Percentiles rank a stretch among this genome's conserved stretches.
Evolutionary conservation across 345 rosid genomes (phyloP).

Genomic region (Schrenkiella parvula): DNA sequence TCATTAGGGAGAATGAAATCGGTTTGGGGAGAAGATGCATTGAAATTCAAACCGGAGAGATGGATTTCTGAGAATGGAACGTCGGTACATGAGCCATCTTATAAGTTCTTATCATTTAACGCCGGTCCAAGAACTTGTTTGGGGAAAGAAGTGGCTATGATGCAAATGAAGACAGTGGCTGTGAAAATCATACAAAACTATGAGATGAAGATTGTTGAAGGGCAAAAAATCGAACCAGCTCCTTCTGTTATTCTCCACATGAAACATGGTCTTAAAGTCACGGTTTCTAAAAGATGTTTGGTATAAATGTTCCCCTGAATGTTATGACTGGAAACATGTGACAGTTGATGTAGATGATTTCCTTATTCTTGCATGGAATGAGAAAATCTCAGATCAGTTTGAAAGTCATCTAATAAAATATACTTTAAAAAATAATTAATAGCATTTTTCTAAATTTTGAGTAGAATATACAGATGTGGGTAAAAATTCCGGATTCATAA

Average conservation of each 20-base stretch:
- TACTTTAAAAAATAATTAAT: not conserved
- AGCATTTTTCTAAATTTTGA: not conserved
- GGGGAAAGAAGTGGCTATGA: constrained; percentile 56
- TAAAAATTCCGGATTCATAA: not conserved
- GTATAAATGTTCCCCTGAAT: too few species aligned
- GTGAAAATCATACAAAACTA: constrained; percentile 40
- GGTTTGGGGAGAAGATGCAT: constrained; percentile 46
- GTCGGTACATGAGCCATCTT: constrained; percentile 38
- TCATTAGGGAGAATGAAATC: constrained; percentile 41
- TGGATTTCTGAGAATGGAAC: constrained; percentile 39
- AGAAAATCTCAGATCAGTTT: not conserved
- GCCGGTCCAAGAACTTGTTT: constrained; percentile 66
- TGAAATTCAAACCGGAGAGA: constrained; percentile 43
- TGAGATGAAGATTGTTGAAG: constrained; percentile 39
- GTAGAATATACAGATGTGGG: not conserved
- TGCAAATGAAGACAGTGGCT: constrained; percentile 51
- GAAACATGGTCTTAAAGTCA: constrained; percentile 47
- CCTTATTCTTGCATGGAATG: not conserved
- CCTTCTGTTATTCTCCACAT: constrained; percentile 44
- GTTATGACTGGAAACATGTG: not conserved
- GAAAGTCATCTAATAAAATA: not conserved
- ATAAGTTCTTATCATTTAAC: constrained; percentile 56
- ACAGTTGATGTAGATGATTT: constrained; percentile 1
- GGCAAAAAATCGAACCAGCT: constrained; percentile 29
- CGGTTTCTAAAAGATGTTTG: constrained; percentile 27